phyloP scores from a whole-genome alignment of 2,329 filamentous ascomycete genomes.

The Exophiala oligosperma region DNA sequence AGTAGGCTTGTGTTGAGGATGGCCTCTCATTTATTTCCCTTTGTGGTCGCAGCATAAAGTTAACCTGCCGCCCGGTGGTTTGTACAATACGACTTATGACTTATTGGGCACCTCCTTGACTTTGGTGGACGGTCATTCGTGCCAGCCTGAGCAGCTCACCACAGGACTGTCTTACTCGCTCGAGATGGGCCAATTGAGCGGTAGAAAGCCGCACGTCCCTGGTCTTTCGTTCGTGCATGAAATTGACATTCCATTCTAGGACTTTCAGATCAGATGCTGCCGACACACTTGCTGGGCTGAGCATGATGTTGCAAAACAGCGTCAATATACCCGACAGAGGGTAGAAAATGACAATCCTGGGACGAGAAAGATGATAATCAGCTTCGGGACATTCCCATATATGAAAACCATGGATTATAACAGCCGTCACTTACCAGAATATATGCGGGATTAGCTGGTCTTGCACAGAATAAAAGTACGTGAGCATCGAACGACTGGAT shows the following conservation, averaged over 20 bases:
- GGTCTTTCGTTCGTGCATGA: constrained; percentile 36
- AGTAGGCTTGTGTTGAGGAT: too few relatives aligned
- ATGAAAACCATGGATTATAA: too few relatives aligned
- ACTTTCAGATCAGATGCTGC: constrained; percentile 50
- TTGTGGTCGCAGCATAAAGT: too few relatives aligned
- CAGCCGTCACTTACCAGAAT: not conserved
- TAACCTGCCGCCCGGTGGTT: too few relatives aligned
- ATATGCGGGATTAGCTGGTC: not conserved
- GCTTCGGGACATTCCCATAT: not conserved
- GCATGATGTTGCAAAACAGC: constrained; percentile 57
- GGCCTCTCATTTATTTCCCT: too few relatives aligned
- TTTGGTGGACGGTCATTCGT: not conserved
- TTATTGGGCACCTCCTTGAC: not conserved
- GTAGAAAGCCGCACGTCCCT: not conserved
- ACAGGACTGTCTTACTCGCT: not conserved
- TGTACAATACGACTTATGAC: too few relatives aligned
- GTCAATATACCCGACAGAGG: constrained; percentile 56
- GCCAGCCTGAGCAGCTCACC: not conserved
- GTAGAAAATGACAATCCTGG: constrained; percentile 58
- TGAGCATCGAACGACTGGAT: not conserved
- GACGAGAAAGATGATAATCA: not conserved
- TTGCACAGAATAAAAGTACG: not conserved
- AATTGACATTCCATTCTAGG: constrained; percentile 43
- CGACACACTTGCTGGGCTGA: constrained; percentile 47
- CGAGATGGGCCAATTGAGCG: not conserved